Base-by-base conservation (phyloP, 192 early-diverging fungal genomes). In the Podila clonocystis region DNA sequence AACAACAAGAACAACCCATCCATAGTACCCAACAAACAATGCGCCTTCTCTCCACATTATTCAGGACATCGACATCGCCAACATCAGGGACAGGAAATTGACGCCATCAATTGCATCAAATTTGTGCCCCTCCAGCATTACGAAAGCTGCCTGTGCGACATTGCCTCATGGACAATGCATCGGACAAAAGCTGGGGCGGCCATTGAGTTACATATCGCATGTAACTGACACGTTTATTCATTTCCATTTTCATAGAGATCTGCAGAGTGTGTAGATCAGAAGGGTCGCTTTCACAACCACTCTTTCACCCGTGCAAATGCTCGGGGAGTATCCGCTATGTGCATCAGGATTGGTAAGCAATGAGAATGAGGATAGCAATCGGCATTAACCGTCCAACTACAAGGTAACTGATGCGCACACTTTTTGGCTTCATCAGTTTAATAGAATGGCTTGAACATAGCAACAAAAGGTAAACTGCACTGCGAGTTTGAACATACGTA, bases 221-320 rank as follows among this genome's bases (percentile, higher is more conserved):
- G 41, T 45, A 45, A 17, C 41, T 45, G 41, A 45, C 41, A 17
- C 41, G 17, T 15, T 45, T 45, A 45, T 45, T 45, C 41, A 17
- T 45, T 12, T 1, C 41, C 41, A 45, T 45, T 45, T 45, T 15
- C 13, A 45, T 68, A 80, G 89, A 91, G 72, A 92, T 95, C 72
- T 95, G 94, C 85, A 91, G 94, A 75, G 94, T 95, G 31, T 95
- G 94, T 63, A 91, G 94, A 48, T 87, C 88, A 49, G 93, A 92
- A 67, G 89, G 84, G 48, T 95, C 94, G 12, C 82, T 86, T 12
- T 90, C 93, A 11, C 92, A 97, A 72, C 96, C 94, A 36, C 88
- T 98, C 55, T 97, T 92, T 79, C 89, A 95, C 82, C 97, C 97
- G 9, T 98, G 97, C 86, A 95, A 95, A 83, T 98, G 97, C 85